Conservation (phyloP, 1,284 basidiomycete genomes). For the Tranzscheliella williamsii region DNA sequence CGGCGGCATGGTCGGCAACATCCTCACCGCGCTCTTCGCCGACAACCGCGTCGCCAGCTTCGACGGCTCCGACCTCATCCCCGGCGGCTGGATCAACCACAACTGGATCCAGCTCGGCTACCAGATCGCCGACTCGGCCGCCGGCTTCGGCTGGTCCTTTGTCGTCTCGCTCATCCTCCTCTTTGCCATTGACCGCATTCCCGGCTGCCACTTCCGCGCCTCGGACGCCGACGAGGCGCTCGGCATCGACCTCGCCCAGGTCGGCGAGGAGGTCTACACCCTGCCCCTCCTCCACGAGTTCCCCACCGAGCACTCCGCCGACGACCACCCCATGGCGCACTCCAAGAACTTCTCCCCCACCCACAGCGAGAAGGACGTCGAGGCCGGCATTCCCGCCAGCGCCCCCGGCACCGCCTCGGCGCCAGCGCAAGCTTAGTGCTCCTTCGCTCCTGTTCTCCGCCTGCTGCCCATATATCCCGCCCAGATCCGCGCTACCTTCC, state of each 20-base stretch:
- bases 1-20: slow-evolving; percentile 84
- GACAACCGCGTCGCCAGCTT: slow-evolving; percentile 80
- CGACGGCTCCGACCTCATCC: slow-evolving; percentile 64
- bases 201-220: slow-evolving; percentile 76
- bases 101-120: slow-evolving; percentile 74
- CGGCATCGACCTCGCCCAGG: slow-evolving; percentile 76
- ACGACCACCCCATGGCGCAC: background rate
- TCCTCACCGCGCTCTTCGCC: slow-evolving; percentile 84
- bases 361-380: slow-evolving; percentile 1
- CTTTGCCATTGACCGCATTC: slow-evolving; percentile 91
- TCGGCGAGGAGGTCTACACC: slow-evolving; percentile 4
- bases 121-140: slow-evolving; percentile 79
- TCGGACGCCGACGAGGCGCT: slow-evolving; percentile 84
- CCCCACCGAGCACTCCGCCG: background rate
- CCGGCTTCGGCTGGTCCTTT: slow-evolving; percentile 55
- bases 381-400: background rate
- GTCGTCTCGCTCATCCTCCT: slow-evolving; percentile 70
- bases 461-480: too few relatives aligned
- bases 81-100: slow-evolving; percentile 90
- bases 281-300: background rate
- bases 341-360: background rate
- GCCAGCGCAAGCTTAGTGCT: too few relatives aligned
- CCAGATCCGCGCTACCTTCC: too few relatives aligned
- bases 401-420: background rate
- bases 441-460: too few relatives aligned